Percentiles rank a stretch among this genome's conserved stretches.
Conservation (phyloP, 2,329 filamentous ascomycete genomes). For the Phyllosticta ampelicida region DNA sequence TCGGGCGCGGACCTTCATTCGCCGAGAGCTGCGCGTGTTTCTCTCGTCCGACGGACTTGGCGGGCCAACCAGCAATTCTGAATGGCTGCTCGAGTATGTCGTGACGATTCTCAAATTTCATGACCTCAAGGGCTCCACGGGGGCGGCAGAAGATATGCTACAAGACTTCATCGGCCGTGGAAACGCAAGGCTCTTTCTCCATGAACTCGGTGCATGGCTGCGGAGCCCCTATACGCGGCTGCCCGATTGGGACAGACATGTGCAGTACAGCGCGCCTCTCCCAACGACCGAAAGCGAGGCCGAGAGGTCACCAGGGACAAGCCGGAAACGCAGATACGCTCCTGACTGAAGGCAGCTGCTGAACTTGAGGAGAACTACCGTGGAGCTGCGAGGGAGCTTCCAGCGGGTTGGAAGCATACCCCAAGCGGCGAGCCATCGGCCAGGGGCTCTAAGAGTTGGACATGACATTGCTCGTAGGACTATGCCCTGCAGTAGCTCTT, state of each 20-base stretch:
- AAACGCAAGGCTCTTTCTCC: constrained; percentile 65
- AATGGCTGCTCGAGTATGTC: constrained; percentile 80
- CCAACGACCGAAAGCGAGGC: constrained; percentile 1
- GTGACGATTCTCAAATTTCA: constrained; percentile 73
- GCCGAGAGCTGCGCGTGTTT: constrained; percentile 77
- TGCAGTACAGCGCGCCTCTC: constrained; percentile 51
- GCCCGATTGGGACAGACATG: constrained; percentile 67
- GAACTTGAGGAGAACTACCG: too few species aligned
- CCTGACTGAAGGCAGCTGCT: neutral
- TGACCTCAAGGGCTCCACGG: constrained; percentile 67
- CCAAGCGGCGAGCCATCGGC: too few species aligned
- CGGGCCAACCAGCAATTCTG: constrained; percentile 55
- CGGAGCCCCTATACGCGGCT: constrained; percentile 65
- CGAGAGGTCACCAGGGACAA: neutral
- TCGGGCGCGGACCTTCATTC: constrained; percentile 69
- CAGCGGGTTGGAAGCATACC: too few species aligned
- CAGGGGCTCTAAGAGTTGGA: too few species aligned
- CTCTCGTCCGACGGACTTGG: constrained; percentile 31
- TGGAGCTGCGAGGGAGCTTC: too few species aligned
- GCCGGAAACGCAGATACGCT: neutral
- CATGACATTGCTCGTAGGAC: too few species aligned
- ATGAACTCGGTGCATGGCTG: constrained; percentile 75
- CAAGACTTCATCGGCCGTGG: constrained; percentile 66
- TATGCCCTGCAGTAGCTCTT: too few species aligned
- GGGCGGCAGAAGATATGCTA: constrained; percentile 69